Evolutionary conservation across 1,139 yeast species (phyloP), one percentile per base, ranked within the genome.

Genomic region (Saccharomyces hybrid): DNA sequence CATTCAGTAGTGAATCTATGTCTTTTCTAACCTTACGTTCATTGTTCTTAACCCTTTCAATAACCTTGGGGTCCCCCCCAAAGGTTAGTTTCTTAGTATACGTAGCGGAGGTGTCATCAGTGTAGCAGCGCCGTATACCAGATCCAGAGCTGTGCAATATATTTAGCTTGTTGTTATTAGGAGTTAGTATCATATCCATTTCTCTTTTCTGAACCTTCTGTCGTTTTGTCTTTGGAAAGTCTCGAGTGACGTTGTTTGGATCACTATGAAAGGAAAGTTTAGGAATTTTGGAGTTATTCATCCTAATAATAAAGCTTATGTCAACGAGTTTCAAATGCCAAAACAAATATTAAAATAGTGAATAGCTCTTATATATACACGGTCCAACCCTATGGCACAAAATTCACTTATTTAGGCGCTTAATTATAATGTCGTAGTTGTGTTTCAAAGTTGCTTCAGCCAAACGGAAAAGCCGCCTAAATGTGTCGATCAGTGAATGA

Each of bases 11-110:
- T 46, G 61, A 62, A 23, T 60, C 54, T 5, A 66, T 66, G 52
- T 66, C 70, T 48, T 59, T 58, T 49, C 65, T 51, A 1, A 63
- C 60, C 51, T 66, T 66, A 26, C 70, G 56, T 52, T 63, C 65
- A 41, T 56, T 42, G 25, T 42, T 50, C 46, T 59, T 59, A 16
- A 58, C 58, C 31, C 54, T 38, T 47, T 59, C 62, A 14, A 59
- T 57, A 6, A 58, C 52, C 11, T 49, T 44, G 27, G 51, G 51
- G 44, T 59, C 58, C 2, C 59, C 60, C 48, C 44, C 44, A 11
- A 52, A 58, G 3, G 60, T 50, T 16, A 57, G 27, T 26, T 51
- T 52, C 26, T 38, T 38, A 9, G 19, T 38, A 9, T 19, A 13
- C 13, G 19, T 19, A 19, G 25, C 26, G n/a, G 44, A 38, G 9